Conservation (phyloP, 208 protist species). For the Balamuthia mandrillaris region DNA sequence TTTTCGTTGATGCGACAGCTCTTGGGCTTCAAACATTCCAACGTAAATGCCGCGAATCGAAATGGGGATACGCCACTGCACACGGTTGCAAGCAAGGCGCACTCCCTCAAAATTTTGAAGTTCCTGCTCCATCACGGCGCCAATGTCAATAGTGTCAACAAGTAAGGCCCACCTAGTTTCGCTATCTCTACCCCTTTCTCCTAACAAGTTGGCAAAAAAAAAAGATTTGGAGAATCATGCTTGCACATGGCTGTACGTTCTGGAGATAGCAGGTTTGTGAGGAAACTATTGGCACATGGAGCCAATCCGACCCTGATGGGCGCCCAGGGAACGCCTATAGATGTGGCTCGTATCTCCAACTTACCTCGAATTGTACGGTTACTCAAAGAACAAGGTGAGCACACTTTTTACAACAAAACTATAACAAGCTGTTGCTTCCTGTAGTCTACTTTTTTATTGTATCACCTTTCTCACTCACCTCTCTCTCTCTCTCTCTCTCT, state of each 20-base stretch:
- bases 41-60: neutral
- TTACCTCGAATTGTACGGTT: neutral
- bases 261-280: neutral
- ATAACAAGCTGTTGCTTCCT: neutral
- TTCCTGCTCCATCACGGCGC: conserved; percentile 9
- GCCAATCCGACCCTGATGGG: neutral
- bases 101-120: neutral
- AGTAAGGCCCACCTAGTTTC: too few relatives aligned
- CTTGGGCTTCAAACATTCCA: too few relatives aligned
- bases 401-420: neutral
- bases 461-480: too few relatives aligned
- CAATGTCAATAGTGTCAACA: conserved; percentile 3
- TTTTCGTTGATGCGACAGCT: too few relatives aligned
- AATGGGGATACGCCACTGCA: conserved; percentile 21
- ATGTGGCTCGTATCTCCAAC: neutral
- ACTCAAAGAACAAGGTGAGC: conserved; percentile 16
- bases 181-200: too few relatives aligned
- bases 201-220: too few relatives aligned
- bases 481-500: neutral
- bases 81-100: neutral
- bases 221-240: neutral
- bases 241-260: conserved; percentile 3
- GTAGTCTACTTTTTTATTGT: neutral
- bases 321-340: neutral
- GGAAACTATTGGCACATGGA: neutral